Evolutionary conservation across 306 rosid genomes (phyloP).

Genomic region (Urtica urens): DNA sequence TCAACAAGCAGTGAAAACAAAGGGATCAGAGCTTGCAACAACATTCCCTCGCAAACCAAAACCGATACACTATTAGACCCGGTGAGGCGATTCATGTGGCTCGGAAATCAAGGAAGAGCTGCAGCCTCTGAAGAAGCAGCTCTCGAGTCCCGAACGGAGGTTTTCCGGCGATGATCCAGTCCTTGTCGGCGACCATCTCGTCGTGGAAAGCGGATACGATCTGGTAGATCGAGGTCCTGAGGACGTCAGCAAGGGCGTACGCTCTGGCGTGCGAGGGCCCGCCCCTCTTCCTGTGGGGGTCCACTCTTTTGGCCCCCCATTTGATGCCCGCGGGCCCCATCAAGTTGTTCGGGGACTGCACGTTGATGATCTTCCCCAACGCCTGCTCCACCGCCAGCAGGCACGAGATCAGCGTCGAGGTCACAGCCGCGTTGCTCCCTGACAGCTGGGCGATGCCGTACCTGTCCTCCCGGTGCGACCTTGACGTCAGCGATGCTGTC

Average conservation of each 20-base stretch:
- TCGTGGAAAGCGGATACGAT: slow-evolving; percentile 68
- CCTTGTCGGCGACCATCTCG: slow-evolving; percentile 79
- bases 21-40: no score
- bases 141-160: slow-evolving; percentile 56
- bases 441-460: slow-evolving; percentile 86
- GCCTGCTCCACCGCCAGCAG: slow-evolving; percentile 77
- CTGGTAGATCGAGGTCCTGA: slow-evolving; percentile 65
- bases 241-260: slow-evolving; percentile 70
- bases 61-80: no score
- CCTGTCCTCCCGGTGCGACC: slow-evolving; percentile 60
- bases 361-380: slow-evolving; percentile 83
- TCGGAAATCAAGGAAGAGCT: slow-evolving; percentile 60
- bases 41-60: no score
- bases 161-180: slow-evolving; percentile 51
- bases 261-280: slow-evolving; percentile 65
- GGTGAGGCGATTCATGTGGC: no score
- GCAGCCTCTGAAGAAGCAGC: slow-evolving; percentile 52
- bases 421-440: slow-evolving; percentile 70
- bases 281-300: slow-evolving; percentile 44
- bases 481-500: slow-evolving; percentile 59
- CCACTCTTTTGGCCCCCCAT: slow-evolving; percentile 74
- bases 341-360: slow-evolving; percentile 45
- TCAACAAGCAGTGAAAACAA: no score
- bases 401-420: slow-evolving; percentile 67
- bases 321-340: slow-evolving; percentile 69